Base-by-base conservation (phyloP, 2,329 filamentous ascomycete species). In the Curvularia lunata region DNA sequence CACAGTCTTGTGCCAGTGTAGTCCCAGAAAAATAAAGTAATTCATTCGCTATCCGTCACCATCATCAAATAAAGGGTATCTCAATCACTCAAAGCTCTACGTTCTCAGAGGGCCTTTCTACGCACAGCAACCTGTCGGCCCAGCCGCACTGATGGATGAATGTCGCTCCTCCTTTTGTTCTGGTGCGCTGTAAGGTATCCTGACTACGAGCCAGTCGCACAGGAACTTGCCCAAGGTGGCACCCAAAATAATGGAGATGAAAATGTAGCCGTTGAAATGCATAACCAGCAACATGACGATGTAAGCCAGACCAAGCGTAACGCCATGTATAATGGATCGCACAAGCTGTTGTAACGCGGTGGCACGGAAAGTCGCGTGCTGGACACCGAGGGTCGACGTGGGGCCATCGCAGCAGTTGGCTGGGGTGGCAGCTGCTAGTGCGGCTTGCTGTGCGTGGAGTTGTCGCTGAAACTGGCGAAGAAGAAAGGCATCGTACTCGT, bases 201-300 rank as follows among this genome's bases (percentile, higher is more conserved):
- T 55, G 49, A 74, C 70, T 6, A 74, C 71, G 67, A 74, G 67
- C 89, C 90, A 93, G 28, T 87, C 85, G 72, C 91, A 94, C 58
- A 91, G 70, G 62, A 92, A 91, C 12, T 84, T 82, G 16, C 91
- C 91, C 5, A 93, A 55, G 63, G 86, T 91, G 0, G 89, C 86
- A 1, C 91, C 91, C 54, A 94, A 84, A 61, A 94, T 85, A 73
- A 95, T 91, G 65, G 87, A 91, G 58, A 94, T 88, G 74, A 95
- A 91, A 62, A 95, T 83, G 76, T 91, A 95, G 7, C 80, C 84
- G 57, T 88, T 87, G 75, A 83, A 88, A 62, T 86, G 87, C 85
- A 88, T 88, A 19, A 85, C 83, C 25, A 88, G 70, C 78, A 90
- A 77, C 91, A 95, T 94, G 68, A 94, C 76, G 65, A 94, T 86